Conservation (phyloP, 1,284 basidiomycete species). For the Apiotrichum siamense region DNA sequence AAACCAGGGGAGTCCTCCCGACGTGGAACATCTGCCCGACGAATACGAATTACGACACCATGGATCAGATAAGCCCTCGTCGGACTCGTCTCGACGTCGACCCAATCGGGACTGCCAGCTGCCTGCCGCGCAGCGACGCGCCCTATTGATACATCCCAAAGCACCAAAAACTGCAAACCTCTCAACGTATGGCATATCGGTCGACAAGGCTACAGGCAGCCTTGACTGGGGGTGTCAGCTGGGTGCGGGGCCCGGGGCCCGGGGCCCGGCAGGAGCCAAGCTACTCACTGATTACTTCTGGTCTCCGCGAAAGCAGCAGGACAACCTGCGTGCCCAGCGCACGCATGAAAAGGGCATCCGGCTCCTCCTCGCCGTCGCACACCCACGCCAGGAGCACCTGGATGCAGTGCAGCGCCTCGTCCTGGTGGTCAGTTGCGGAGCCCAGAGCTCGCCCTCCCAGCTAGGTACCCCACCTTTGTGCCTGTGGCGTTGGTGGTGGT, state of each 20-base stretch:
- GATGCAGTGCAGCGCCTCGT: constrained; percentile 2
- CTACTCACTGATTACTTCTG: constrained; percentile 1
- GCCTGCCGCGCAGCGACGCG: no score
- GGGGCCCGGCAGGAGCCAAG: no score
- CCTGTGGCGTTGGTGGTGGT: not conserved
- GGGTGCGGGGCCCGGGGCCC: no score
- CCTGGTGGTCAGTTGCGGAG: not conserved
- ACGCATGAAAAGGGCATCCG: not conserved
- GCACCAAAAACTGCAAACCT: not conserved
- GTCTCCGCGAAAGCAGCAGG: not conserved
- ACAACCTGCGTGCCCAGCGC: constrained; percentile 4
- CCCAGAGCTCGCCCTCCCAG: no score
- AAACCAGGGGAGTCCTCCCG: no score
- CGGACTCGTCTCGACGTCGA: not conserved
- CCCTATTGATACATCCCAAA: not conserved
- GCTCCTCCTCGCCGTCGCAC: not conserved
- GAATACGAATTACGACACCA: no score
- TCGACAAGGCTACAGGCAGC: constrained; percentile 1
- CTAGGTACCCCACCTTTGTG: not conserved
- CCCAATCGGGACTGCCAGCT: no score
- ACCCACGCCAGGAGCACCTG: not conserved
- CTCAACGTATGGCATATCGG: not conserved
- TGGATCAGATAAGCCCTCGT: no score
- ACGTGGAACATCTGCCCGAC: no score
- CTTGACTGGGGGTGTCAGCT: not conserved